Conservation (phyloP, 2,329 filamentous ascomycete species). For the Diaporthe sp. region DNA sequence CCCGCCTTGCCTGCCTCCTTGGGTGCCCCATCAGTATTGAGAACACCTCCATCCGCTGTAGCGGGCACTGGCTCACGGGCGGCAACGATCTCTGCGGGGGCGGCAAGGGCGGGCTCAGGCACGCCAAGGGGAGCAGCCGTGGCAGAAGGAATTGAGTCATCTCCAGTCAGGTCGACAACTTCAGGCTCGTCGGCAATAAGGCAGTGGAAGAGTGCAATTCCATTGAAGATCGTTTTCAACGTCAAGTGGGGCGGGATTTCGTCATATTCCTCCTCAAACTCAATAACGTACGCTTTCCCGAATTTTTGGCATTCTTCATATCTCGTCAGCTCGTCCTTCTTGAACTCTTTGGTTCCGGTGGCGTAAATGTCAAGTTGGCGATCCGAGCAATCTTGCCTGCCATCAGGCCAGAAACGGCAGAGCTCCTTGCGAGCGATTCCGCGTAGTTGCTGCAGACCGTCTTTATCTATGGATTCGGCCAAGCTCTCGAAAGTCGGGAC, state of each 20-base stretch:
- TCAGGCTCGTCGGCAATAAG: background rate
- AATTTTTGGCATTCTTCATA: background rate
- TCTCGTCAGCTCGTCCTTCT: background rate
- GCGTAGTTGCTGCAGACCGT: background rate
- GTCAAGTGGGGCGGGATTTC: background rate
- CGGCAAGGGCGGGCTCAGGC: background rate
- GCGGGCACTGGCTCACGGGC: background rate
- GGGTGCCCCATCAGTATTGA: background rate
- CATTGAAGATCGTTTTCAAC: background rate
- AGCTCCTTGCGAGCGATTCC: background rate
- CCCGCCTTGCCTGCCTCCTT: background rate
- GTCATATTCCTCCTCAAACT: background rate
- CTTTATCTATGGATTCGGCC: too few species aligned
- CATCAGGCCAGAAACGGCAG: background rate
- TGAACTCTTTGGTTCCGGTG: background rate
- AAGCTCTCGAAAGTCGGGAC: too few species aligned
- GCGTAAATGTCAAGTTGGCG: background rate
- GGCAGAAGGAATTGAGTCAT: background rate
- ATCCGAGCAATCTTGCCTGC: background rate
- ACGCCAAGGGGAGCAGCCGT: background rate
- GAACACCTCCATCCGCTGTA: too few species aligned
- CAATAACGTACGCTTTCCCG: background rate
- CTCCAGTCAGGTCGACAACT: background rate
- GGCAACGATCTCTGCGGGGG: background rate
- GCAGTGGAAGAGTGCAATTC: background rate